Evolutionary conservation across 768 basidiomycete species (phyloP), one percentile per base, ranked within the genome.

Genomic region (Strobilomyces dryophilus): DNA sequence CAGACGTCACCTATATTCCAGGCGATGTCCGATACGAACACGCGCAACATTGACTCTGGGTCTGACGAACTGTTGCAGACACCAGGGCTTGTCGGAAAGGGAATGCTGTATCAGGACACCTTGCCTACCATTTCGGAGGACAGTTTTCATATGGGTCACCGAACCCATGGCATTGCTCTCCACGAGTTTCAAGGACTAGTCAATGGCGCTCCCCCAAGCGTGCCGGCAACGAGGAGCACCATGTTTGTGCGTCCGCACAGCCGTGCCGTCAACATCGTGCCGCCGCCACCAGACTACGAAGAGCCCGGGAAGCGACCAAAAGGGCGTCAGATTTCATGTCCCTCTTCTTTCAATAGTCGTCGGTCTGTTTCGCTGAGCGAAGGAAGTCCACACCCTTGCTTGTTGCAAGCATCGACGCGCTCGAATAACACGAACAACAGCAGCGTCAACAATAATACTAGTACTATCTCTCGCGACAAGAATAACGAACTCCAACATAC

Each of bases 51-150:
- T 15, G 51, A 53, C 34, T 18, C 48, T 9, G 21, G 45, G 15
- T 36, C 47, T 29, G 48, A 37, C 5, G 56, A 54, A 34, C n/a
- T 31, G 32, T 27, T 42, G 10, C 52, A 42, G 17, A 39, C 26
- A 39, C 32, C 56, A 21, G 47, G 24, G 20, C 20, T 60, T 41
- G 5, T 40, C 6, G 49, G 56, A 40, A 55, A 44, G 14, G 32
- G 50, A 14, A 53, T 46, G 20, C 40, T 59, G n/a, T 48, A 56
- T n/a, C 59, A 56, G 9, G 67, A 70, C 14, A 35, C 44, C 37
- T 35, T 66, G 51, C 45, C 63, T 51, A 46, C 61, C 39, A 68
- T 74, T 45, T 72, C 71, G 2, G 73, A 74, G 51, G 66, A 72
- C 34, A 70, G 72, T 18, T 71, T 74, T 52, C 71, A 71, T 12